Percentiles rank a stretch among this genome's conserved stretches.
Conservation (phyloP, 768 basidiomycete genomes). For the Tubosaeta sp. region DNA sequence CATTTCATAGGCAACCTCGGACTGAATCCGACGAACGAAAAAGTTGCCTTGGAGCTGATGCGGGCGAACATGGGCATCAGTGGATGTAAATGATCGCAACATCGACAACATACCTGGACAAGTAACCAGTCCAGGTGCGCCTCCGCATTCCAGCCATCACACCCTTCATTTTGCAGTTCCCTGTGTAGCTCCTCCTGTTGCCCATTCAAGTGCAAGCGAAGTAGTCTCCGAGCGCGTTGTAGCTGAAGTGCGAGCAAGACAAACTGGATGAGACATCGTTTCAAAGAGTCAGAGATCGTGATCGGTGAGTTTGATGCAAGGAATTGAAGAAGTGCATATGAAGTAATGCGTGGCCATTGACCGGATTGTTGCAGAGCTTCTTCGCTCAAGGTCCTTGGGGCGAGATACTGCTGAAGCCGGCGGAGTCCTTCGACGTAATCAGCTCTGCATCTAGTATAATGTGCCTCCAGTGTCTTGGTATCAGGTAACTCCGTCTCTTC, state of each 20-base stretch:
- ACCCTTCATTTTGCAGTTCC: background rate
- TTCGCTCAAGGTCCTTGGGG: constrained; percentile 11
- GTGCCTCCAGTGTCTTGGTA: background rate
- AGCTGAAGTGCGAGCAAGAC: constrained; percentile 26
- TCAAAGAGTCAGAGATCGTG: constrained; percentile 22
- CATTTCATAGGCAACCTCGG: constrained; percentile 42
- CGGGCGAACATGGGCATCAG: background rate
- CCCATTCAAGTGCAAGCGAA: background rate
- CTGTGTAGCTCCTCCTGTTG: background rate
- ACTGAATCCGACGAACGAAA: constrained; percentile 40
- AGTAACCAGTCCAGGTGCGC: background rate
- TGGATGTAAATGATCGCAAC: background rate
- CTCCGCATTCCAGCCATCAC: background rate
- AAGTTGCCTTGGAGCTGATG: constrained; percentile 44
- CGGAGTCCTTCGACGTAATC: background rate
- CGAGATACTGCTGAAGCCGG: constrained; percentile 4
- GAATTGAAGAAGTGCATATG: constrained; percentile 23
- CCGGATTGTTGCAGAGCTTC: constrained; percentile 9
- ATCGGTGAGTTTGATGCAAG: constrained; percentile 21
- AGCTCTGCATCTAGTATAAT: constrained; percentile 1
- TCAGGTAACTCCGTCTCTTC: background rate
- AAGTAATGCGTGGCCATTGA: constrained; percentile 35
- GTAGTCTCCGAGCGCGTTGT: constrained; percentile 17
- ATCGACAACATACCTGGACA: background rate
- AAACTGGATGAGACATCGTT: constrained; percentile 21